These are phyloP conservation scores for Cercospora berteroae DNA, from an alignment of 2,329 filamentous ascomycete species.

Conservation along the genomic window DNA sequence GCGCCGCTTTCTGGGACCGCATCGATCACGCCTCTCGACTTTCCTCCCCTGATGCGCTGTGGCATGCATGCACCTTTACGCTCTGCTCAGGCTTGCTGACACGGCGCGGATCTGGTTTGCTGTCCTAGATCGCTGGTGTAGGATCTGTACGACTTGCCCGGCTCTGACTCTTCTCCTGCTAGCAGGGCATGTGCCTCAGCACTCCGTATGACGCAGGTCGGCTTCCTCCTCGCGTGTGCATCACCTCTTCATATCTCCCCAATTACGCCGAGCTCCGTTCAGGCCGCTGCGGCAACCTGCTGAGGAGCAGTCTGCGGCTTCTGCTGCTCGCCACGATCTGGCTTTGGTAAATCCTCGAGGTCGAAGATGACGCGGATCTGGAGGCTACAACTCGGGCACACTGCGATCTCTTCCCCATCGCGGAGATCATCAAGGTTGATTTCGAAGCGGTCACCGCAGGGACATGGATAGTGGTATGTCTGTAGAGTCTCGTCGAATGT, in stretches of 20 bases:
- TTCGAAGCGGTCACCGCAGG: conserved; percentile 95
- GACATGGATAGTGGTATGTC: conserved; percentile 94
- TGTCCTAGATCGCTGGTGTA: background rate
- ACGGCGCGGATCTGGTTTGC: background rate
- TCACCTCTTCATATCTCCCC: background rate
- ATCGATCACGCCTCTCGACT: background rate
- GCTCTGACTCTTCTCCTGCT: background rate
- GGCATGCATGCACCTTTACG: background rate
- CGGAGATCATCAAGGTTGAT: conserved; percentile 79
- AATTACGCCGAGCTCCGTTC: conserved; percentile 12
- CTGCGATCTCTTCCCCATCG: conserved; percentile 90
- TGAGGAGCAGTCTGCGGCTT: conserved; percentile 10
- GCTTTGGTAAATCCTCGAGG: conserved; percentile 54
- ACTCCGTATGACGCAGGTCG: background rate
- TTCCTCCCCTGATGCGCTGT: background rate
- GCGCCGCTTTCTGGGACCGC: background rate
- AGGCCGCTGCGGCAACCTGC: conserved; percentile 17
- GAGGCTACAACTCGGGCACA: conserved; percentile 94
- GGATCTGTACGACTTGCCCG: background rate
- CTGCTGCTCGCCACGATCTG: conserved; percentile 33
- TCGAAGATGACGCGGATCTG: conserved; percentile 97
- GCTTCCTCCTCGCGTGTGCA: background rate
- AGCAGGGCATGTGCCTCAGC: background rate
- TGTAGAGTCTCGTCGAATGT: conserved; percentile 78
- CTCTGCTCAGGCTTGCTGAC: background rate